Conservation (phyloP, 176 grass and related monocot species). For the Oryza punctata region DNA sequence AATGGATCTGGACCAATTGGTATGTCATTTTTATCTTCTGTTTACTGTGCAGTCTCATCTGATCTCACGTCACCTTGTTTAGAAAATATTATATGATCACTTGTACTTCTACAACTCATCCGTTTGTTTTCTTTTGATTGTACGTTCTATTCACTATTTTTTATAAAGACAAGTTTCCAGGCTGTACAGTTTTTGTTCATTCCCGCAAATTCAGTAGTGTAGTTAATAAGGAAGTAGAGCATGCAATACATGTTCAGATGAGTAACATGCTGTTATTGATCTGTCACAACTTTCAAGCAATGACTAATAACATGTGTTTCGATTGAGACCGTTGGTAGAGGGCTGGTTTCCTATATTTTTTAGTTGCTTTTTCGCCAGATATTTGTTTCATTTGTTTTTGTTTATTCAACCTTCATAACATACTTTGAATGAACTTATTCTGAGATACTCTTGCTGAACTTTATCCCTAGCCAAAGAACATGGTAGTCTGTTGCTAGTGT, state of each 20-base stretch:
- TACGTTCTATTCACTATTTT: slow-evolving; percentile 15
- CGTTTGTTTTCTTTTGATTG: slow-evolving; percentile 23
- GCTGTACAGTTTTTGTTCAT: neutral
- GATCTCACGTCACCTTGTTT: neutral
- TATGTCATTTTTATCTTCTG: slow-evolving; percentile 36
- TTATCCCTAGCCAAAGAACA: neutral
- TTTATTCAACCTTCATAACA: neutral
- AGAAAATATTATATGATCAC: slow-evolving; percentile 1
- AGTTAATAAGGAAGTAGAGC: neutral
- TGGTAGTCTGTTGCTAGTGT: slow-evolving; percentile 9
- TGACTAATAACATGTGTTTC: neutral
- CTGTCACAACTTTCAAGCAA: neutral
- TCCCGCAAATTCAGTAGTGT: neutral
- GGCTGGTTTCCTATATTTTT: neutral
- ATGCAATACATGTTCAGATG: neutral
- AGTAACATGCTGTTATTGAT: slow-evolving; percentile 7
- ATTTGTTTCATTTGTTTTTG: neutral
- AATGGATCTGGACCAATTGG: slow-evolving; percentile 85
- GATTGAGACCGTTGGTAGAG: neutral
- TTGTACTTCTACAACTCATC: neutral
- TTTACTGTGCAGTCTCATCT: neutral
- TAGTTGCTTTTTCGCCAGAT: neutral
- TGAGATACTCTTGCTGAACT: neutral
- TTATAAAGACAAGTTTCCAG: slow-evolving; percentile 1
- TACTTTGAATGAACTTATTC: neutral